phyloP scores from a whole-genome alignment of 768 basidiomycete genomes.

The Lyophyllum shimeji region DNA sequence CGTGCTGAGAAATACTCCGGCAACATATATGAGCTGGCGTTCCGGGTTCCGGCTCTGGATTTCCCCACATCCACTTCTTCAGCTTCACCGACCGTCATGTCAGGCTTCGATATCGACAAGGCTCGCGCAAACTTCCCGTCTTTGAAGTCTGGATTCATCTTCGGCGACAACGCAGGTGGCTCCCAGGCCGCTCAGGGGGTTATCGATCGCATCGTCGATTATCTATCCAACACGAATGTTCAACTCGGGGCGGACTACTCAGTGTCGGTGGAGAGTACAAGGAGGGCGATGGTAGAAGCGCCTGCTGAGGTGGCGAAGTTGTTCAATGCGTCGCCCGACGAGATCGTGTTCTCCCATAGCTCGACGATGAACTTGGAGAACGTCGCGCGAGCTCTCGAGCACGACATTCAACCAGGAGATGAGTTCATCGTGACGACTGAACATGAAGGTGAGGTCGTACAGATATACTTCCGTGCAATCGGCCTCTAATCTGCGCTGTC shows the following conservation, averaged over 20 bases:
- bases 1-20: background rate
- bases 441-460: constrained; percentile 60
- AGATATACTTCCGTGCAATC: background rate
- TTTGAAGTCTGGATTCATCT: constrained; percentile 58
- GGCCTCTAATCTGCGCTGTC: background rate
- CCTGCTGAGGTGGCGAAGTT: constrained; percentile 53
- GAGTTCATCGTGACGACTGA: constrained; percentile 80
- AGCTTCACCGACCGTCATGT: constrained; percentile 12
- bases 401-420: constrained; percentile 53
- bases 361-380: constrained; percentile 73
- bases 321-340: constrained; percentile 62
- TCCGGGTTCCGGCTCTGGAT: background rate
- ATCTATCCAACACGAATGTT: constrained; percentile 69
- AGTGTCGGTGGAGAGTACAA: constrained; percentile 50
- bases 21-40: background rate
- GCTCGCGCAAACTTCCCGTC: constrained; percentile 66
- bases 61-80: background rate
- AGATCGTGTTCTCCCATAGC: constrained; percentile 67
- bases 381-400: constrained; percentile 60
- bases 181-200: constrained; percentile 59
- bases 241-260: constrained; percentile 74
- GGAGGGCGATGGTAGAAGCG: constrained; percentile 47
- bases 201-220: constrained; percentile 62
- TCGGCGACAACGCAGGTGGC: constrained; percentile 77
- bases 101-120: constrained; percentile 43